These are phyloP conservation scores for Vitis amurensis DNA, from an alignment of 164 flowering plant species.

Conservation along the genomic window DNA sequence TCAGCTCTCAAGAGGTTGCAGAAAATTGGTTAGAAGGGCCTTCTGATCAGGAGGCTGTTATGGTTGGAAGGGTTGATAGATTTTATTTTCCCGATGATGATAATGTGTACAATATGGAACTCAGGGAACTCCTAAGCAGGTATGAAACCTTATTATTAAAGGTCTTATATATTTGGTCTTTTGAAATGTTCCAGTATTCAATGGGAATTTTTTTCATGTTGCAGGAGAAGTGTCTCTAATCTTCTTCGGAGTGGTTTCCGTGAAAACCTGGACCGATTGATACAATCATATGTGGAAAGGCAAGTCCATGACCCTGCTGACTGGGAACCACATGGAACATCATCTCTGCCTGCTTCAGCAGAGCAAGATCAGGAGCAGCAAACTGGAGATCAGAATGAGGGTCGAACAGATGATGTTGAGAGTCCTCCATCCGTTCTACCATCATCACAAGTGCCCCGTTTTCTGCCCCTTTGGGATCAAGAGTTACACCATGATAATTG, in stretches of 20 bases:
- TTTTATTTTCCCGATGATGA: slow-evolving; percentile 56
- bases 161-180: slow-evolving; percentile 5
- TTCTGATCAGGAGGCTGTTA: slow-evolving; percentile 24
- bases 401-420: slow-evolving; percentile 30
- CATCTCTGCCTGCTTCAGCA: slow-evolving; percentile 31
- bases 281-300: slow-evolving; percentile 87
- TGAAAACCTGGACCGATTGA: slow-evolving; percentile 73
- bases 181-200: background rate
- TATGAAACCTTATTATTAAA: slow-evolving; percentile 9
- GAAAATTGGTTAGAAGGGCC: slow-evolving; percentile 38
- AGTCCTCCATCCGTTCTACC: slow-evolving; percentile 39
- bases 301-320: slow-evolving; percentile 58
- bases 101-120: slow-evolving; percentile 41
- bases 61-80: slow-evolving; percentile 31
- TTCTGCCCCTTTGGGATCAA: slow-evolving; percentile 63
- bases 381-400: slow-evolving; percentile 47
- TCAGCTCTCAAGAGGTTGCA: slow-evolving; percentile 35
- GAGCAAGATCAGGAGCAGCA: slow-evolving; percentile 53
- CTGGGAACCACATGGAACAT: slow-evolving; percentile 62
- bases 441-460: slow-evolving; percentile 42
- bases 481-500: slow-evolving; percentile 49
- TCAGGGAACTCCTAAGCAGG: slow-evolving; percentile 67
- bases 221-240: slow-evolving; percentile 91
- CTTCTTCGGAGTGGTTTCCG: slow-evolving; percentile 91
- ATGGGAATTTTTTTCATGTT: slow-evolving; percentile 11